Evolutionary conservation across 148 eudicot genomes (phyloP).

Genomic region (Rhododendron simsii): DNA sequence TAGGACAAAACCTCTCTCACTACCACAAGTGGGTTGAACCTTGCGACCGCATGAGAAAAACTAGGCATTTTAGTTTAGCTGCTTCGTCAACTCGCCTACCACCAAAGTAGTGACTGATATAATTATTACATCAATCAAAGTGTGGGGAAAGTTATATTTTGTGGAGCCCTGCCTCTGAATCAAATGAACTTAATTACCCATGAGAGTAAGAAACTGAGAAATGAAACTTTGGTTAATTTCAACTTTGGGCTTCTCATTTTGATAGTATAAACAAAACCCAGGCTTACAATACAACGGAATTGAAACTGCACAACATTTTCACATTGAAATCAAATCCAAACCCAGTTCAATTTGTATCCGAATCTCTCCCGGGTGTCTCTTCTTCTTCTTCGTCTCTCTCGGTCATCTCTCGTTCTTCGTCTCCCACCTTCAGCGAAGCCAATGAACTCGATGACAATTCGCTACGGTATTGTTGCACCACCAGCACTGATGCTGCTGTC

Average conservation of each 20-base stretch:
- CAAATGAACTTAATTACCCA: neutral
- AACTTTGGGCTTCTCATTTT: neutral
- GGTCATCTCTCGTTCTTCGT: constrained; percentile 3
- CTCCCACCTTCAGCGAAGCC: constrained; percentile 22
- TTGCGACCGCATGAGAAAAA: too few relatives aligned
- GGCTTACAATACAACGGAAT: neutral
- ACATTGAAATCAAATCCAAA: neutral
- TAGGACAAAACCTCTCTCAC: neutral
- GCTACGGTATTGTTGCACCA: constrained; percentile 53
- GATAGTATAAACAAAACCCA: neutral
- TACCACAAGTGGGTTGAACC: too few relatives aligned
- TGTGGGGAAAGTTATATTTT: neutral
- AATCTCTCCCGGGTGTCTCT: constrained; percentile 13
- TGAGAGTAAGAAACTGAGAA: neutral
- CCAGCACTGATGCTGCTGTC: constrained; percentile 57
- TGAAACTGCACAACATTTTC: neutral
- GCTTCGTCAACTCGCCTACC: too few relatives aligned
- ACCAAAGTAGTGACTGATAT: too few relatives aligned
- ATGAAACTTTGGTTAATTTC: neutral
- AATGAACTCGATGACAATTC: constrained; percentile 20
- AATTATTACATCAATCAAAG: neutral
- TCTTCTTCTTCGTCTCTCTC: constrained; percentile 9
- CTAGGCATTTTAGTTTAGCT: too few relatives aligned
- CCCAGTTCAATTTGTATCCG: constrained; percentile 11
- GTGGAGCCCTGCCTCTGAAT: too few relatives aligned